Percentiles rank a stretch among this genome's conserved stretches.
phyloP scores from a whole-genome alignment of 2,329 filamentous ascomycete species.

The Aspergillus carbonarius region DNA sequence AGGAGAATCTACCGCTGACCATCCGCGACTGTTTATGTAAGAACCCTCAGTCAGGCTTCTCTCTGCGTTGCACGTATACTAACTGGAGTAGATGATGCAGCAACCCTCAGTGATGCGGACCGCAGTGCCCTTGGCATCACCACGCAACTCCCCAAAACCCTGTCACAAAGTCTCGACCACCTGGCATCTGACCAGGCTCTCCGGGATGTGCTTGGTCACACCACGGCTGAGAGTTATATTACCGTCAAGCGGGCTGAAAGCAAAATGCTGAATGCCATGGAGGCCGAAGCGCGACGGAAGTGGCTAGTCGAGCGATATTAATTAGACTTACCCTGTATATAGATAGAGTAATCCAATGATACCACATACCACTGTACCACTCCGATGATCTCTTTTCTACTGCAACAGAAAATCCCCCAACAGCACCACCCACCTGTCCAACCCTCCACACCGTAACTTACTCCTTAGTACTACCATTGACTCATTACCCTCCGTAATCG shows the following conservation, averaged over 20 bases:
- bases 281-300: conserved; percentile 29
- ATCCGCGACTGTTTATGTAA: conserved; percentile 36
- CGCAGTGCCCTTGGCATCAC: conserved; percentile 39
- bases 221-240: conserved; percentile 28
- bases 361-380: neutral
- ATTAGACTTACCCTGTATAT: neutral
- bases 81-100: conserved; percentile 32
- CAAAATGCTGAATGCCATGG: conserved; percentile 31
- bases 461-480: neutral
- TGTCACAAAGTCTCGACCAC: conserved; percentile 35
- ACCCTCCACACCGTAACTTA: too few relatives aligned
- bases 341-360: neutral
- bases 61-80: neutral
- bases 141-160: conserved; percentile 33
- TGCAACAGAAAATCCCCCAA: too few relatives aligned
- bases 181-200: conserved; percentile 33
- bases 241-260: conserved; percentile 37
- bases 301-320: conserved; percentile 44
- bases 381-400: too few relatives aligned
- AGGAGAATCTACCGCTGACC: conserved; percentile 23
- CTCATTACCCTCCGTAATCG: neutral
- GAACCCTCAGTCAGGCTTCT: conserved; percentile 6
- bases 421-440: too few relatives aligned
- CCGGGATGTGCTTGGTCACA: conserved; percentile 28
- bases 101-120: conserved; percentile 29